A percentile compares a stretch with the other conserved stretches of the same genome.
These are phyloP conservation scores for Echinosophora koreensis DNA, from an alignment of 306 rosid species.

Conservation along the genomic window DNA sequence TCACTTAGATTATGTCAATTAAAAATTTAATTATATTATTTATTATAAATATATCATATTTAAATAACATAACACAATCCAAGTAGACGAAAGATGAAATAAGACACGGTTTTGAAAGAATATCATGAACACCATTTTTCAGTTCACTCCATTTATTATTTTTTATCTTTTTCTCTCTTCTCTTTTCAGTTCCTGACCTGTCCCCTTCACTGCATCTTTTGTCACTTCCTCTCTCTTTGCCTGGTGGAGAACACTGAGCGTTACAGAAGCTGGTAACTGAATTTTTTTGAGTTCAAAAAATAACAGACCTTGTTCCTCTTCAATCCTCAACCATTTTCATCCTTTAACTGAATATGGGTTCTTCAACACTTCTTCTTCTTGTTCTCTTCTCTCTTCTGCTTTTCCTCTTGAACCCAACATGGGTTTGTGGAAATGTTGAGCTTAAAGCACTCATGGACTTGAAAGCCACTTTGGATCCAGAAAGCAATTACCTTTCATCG, in stretches of 20 bases:
- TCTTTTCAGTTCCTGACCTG: conserved; percentile 34
- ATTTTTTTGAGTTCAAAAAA: conserved; percentile 36
- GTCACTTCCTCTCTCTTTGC: conserved; percentile 47
- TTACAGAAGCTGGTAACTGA: conserved; percentile 4
- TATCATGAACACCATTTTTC: too few species aligned
- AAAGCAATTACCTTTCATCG: conserved; percentile 62
- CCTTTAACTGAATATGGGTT: conserved; percentile 53
- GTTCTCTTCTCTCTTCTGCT: conserved; percentile 38
- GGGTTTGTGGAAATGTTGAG: conserved; percentile 65
- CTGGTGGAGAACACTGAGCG: conserved; percentile 16
- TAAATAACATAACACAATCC: too few species aligned
- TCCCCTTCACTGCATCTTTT: conserved; percentile 49
- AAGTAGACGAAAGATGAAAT: too few species aligned
- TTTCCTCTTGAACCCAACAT: conserved; percentile 16
- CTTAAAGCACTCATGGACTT: conserved; percentile 76
- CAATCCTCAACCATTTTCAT: conserved; percentile 40
- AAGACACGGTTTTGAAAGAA: too few species aligned
- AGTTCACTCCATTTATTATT: too few species aligned
- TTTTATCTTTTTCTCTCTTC: background rate
- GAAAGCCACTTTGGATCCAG: conserved; percentile 73
- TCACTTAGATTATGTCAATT: too few species aligned
- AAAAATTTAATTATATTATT: too few species aligned
- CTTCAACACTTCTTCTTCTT: conserved; percentile 3
- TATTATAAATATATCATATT: too few species aligned
- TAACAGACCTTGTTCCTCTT: background rate